Percentiles rank a stretch among this genome's conserved stretches.
phyloP scores from a whole-genome alignment of 345 rosid genomes.

The Populus simonii region DNA sequence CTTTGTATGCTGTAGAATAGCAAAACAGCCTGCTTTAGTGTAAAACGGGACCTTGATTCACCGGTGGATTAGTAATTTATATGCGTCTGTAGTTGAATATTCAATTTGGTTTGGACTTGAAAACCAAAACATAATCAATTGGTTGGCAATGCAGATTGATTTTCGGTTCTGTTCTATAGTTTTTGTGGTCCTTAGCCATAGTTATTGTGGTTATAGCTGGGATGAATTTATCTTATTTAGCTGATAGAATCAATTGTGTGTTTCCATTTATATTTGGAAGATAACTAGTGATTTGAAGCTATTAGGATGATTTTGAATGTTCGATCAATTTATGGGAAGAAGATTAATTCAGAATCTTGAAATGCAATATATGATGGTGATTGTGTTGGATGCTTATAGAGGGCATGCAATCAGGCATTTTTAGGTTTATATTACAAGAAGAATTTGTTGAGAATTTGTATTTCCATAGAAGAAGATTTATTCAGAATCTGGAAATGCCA shows the following conservation, averaged over 20 bases:
- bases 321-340: neutral
- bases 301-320: neutral
- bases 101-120: constrained; percentile 10
- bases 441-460: too few species aligned
- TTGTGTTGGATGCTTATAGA: neutral
- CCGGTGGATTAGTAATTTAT: neutral
- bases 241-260: neutral
- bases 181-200: constrained; percentile 1
- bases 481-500: neutral
- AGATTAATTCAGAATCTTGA: neutral
- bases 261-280: constrained; percentile 5
- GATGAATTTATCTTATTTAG: neutral
- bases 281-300: neutral
- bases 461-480: neutral
- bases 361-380: neutral
- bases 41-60: neutral
- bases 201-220: neutral
- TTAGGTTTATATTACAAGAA: neutral
- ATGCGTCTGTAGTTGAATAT: neutral
- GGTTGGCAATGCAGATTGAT: constrained; percentile 12
- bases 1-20: neutral
- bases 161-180: neutral
- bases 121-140: constrained; percentile 8
- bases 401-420: neutral
- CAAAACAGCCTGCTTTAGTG: neutral